phyloP scores from a whole-genome alignment of 257 asterid species.

The Solanum chilense region DNA sequence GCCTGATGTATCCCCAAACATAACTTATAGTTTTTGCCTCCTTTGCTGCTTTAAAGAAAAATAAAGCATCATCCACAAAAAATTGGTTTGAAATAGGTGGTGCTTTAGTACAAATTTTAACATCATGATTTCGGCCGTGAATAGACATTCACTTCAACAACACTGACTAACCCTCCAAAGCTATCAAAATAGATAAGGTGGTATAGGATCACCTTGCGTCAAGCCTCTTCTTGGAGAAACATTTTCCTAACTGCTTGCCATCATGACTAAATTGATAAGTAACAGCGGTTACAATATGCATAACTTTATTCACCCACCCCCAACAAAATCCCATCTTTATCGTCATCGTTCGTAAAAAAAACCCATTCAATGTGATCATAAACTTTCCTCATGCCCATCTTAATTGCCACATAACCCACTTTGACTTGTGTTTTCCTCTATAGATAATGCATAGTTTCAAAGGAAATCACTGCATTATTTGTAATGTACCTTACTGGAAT shows the following conservation, averaged over 20 bases:
- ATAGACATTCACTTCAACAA: not conserved
- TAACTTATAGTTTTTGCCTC: not conserved
- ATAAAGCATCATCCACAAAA: not conserved
- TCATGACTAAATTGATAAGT: not conserved
- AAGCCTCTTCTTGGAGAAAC: not conserved
- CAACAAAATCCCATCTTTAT: not conserved
- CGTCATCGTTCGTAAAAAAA: not conserved
- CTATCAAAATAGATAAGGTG: not conserved
- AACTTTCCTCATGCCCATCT: not conserved
- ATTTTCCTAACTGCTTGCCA: not conserved
- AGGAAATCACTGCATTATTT: not conserved
- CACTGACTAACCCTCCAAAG: not conserved
- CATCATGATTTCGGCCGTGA: not conserved
- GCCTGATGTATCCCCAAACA: not conserved
- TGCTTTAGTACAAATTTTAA: not conserved
- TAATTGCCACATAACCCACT: not conserved
- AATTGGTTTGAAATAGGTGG: too few relatives aligned
- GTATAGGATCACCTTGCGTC: not conserved
- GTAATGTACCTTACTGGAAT: not conserved
- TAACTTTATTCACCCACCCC: not conserved
- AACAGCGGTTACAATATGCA: not conserved
- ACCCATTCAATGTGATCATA: not conserved
- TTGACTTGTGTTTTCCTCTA: not conserved
- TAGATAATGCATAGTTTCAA: not conserved
- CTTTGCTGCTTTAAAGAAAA: not conserved